phyloP scores from a whole-genome alignment of 164 flowering plant species.

The Macadamia tetraphylla region DNA sequence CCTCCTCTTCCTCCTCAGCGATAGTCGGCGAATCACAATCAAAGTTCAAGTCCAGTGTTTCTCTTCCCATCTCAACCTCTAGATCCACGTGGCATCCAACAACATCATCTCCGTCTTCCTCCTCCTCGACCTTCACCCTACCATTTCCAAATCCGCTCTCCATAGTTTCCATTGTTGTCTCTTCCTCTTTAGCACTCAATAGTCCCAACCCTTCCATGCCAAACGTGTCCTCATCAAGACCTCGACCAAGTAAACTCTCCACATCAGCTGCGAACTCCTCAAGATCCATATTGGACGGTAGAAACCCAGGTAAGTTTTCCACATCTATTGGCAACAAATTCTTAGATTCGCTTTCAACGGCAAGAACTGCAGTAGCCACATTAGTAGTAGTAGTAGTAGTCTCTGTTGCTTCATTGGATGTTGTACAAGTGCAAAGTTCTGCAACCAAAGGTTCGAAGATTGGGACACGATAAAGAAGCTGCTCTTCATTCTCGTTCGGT shows the following conservation, averaged over 20 bases:
- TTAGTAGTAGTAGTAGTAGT: neutral
- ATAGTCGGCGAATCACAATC: slow-evolving; percentile 40
- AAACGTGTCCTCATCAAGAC: slow-evolving; percentile 54
- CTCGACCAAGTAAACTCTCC: slow-evolving; percentile 65
- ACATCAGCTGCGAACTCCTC: slow-evolving; percentile 88
- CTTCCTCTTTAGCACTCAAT: slow-evolving; percentile 30
- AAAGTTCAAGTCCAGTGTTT: slow-evolving; percentile 53
- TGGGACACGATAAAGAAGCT: slow-evolving; percentile 77
- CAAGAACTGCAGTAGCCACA: neutral
- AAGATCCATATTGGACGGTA: slow-evolving; percentile 68
- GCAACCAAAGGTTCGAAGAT: slow-evolving; percentile 50
- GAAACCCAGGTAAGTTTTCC: slow-evolving; percentile 32
- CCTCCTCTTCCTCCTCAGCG: slow-evolving; percentile 44
- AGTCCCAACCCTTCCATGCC: slow-evolving; percentile 71
- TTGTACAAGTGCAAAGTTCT: slow-evolving; percentile 33
- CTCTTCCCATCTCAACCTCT: slow-evolving; percentile 35
- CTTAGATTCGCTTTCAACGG: slow-evolving; percentile 14
- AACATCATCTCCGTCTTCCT: slow-evolving; percentile 17
- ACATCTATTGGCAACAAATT: neutral
- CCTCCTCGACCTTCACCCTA: slow-evolving; percentile 51
- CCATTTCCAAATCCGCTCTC: slow-evolving; percentile 2
- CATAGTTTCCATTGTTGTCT: neutral
- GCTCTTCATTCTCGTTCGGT: slow-evolving; percentile 57
- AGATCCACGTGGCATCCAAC: slow-evolving; percentile 16
- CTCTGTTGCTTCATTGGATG: slow-evolving; percentile 11